These are phyloP conservation scores for Mycosphaerella sp. DNA, from an alignment of 2,329 filamentous ascomycete genomes.

Conservation along the genomic window DNA sequence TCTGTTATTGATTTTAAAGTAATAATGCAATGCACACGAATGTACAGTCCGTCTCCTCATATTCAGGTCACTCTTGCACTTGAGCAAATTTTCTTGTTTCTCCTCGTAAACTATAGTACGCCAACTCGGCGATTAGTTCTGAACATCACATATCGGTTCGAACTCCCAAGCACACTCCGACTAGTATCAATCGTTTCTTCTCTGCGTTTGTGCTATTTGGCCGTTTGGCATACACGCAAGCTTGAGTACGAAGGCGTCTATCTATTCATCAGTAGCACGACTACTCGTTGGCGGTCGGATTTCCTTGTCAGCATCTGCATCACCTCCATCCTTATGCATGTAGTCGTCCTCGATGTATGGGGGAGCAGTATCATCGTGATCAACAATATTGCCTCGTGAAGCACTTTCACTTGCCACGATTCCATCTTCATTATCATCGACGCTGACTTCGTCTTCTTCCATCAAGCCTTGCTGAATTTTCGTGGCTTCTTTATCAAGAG, in stretches of 20 bases:
- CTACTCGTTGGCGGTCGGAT: not conserved
- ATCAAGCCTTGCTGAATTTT: slow-evolving; percentile 1
- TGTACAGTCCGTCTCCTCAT: not conserved
- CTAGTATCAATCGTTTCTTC: not conserved
- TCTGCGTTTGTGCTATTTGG: not conserved
- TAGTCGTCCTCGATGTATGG: not conserved
- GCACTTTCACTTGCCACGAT: not conserved
- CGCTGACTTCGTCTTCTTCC: slow-evolving; percentile 6
- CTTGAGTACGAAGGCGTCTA: not conserved
- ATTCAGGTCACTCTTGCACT: not conserved
- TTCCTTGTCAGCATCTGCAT: slow-evolving; percentile 5
- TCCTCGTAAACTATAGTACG: not conserved
- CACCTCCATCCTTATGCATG: not conserved
- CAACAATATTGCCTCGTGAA: not conserved
- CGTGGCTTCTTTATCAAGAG: slow-evolving; percentile 49
- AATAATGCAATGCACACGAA: not conserved
- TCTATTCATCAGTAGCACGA: not conserved
- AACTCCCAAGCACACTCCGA: not conserved
- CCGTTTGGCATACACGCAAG: not conserved
- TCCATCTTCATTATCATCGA: not conserved
- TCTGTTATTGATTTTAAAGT: not conserved
- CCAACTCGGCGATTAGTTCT: not conserved
- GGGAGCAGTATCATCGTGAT: not conserved
- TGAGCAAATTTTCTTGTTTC: not conserved
- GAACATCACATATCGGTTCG: not conserved